phyloP scores from a whole-genome alignment of 768 basidiomycete species.

The Harrya chromipes region DNA sequence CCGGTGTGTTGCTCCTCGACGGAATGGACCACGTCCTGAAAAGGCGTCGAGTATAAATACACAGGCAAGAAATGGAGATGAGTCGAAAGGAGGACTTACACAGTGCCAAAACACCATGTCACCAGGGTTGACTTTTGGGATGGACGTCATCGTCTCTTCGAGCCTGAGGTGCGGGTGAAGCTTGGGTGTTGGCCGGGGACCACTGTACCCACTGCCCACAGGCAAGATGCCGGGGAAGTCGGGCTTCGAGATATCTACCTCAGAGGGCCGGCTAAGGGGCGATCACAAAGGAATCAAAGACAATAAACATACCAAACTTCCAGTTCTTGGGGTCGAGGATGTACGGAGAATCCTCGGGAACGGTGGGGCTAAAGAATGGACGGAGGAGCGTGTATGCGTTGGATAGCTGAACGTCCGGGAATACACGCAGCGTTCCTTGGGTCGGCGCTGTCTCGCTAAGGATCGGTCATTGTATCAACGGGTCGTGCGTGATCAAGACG shows the following conservation, averaged over 20 bases:
- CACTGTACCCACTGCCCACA: constrained; percentile 25
- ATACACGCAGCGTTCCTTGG: constrained; percentile 68
- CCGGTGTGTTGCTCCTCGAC: constrained; percentile 54
- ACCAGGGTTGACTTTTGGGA: constrained; percentile 70
- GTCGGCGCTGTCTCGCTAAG: constrained; percentile 60
- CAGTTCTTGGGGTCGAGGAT: constrained; percentile 52
- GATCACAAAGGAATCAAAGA: constrained; percentile 20
- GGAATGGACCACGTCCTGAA: constrained; percentile 44
- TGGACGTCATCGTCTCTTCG: constrained; percentile 61
- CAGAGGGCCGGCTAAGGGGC: constrained; percentile 5
- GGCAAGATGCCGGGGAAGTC: constrained; percentile 51
- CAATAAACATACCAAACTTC: constrained; percentile 41
- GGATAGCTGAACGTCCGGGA: constrained; percentile 60
- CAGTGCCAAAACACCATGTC: constrained; percentile 82
- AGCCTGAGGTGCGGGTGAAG: constrained; percentile 69
- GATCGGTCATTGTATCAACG: not conserved
- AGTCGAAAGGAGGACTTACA: constrained; percentile 26
- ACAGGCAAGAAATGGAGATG: constrained; percentile 3
- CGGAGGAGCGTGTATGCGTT: constrained; percentile 73
- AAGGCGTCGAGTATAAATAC: not conserved
- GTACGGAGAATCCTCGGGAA: constrained; percentile 37
- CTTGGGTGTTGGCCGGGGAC: constrained; percentile 48
- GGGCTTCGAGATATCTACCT: constrained; percentile 42
- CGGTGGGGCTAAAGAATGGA: constrained; percentile 66
- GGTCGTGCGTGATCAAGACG: not conserved